phyloP scores from a whole-genome alignment of 1,284 basidiomycete species.

The Marasmius fiardii region DNA sequence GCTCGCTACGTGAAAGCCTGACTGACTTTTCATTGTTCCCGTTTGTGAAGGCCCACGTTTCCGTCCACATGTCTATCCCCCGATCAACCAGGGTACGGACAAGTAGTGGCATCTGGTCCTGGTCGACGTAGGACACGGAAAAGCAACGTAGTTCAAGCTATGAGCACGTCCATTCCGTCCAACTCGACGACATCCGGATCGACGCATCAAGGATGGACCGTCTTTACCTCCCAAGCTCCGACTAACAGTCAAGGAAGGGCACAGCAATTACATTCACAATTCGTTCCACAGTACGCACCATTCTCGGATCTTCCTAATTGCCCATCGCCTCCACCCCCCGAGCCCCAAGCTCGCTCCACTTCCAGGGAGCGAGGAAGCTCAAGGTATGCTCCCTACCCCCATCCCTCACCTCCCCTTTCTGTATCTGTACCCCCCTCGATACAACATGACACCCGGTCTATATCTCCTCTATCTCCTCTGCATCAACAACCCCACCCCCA shows the following conservation, averaged over 20 bases:
- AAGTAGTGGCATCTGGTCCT: slow-evolving; percentile 63
- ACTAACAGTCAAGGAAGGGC: background rate
- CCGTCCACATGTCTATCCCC: slow-evolving; percentile 76
- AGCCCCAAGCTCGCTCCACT: background rate
- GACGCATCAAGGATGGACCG: slow-evolving; percentile 11
- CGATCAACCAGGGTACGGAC: slow-evolving; percentile 79
- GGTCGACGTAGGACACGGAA: slow-evolving; percentile 62
- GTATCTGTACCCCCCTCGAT: slow-evolving; percentile 18
- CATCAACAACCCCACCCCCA: background rate
- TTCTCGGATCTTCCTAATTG: background rate
- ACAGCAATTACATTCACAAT: slow-evolving; percentile 3
- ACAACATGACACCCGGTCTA: slow-evolving; percentile 19
- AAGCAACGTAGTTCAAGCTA: slow-evolving; percentile 16
- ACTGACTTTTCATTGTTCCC: slow-evolving; percentile 7
- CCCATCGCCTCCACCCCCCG: background rate
- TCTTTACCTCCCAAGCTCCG: slow-evolving; percentile 8
- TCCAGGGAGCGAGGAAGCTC: background rate
- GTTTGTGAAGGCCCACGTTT: slow-evolving; percentile 53
- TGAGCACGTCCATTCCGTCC: background rate
- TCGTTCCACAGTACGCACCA: slow-evolving; percentile 7
- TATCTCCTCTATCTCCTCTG: slow-evolving; percentile 4
- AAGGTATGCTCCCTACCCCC: slow-evolving; percentile 9
- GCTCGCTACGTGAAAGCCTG: background rate
- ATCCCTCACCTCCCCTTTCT: slow-evolving; percentile 8
- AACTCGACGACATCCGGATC: slow-evolving; percentile 13